A percentile compares a stretch with the other conserved stretches of the same genome.
Conservation (phyloP, 768 basidiomycete species). For the Russula compacta region DNA sequence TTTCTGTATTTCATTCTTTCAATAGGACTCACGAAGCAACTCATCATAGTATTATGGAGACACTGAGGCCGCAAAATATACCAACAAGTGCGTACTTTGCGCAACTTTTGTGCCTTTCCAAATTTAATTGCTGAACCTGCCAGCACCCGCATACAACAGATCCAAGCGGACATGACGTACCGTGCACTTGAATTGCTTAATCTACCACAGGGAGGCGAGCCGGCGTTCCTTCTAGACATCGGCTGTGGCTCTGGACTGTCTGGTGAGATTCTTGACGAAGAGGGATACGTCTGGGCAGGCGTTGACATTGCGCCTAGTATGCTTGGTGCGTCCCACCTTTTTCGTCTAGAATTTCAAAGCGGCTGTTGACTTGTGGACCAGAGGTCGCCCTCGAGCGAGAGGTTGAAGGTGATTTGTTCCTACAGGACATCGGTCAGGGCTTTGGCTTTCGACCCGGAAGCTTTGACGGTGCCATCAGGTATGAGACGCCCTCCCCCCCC, state of each 20-base stretch:
- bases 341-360: background rate
- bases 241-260: slow-evolving; percentile 96
- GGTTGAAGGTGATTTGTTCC: slow-evolving; percentile 90
- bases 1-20: background rate
- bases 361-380: slow-evolving; percentile 24
- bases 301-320: slow-evolving; percentile 95
- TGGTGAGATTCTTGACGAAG: slow-evolving; percentile 92
- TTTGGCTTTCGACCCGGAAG: slow-evolving; percentile 95
- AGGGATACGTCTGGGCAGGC: slow-evolving; percentile 89
- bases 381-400: slow-evolving; percentile 95
- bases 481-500: slow-evolving; percentile 1
- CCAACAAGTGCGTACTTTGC: slow-evolving; percentile 56
- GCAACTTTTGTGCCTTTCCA: background rate
- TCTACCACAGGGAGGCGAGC: slow-evolving; percentile 65
- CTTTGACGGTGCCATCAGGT: slow-evolving; percentile 98
- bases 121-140: slow-evolving; percentile 4
- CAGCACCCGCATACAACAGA: slow-evolving; percentile 91
- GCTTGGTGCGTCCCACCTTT: slow-evolving; percentile 56
- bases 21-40: background rate
- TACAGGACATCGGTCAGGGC: slow-evolving; percentile 97
- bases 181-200: slow-evolving; percentile 87
- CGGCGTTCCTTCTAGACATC: slow-evolving; percentile 86
- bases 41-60: slow-evolving; percentile 86
- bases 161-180: slow-evolving; percentile 97
- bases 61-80: slow-evolving; percentile 91